phyloP scores from a whole-genome alignment of 805 yeast genomes.

The Kodamaea leandrae region DNA sequence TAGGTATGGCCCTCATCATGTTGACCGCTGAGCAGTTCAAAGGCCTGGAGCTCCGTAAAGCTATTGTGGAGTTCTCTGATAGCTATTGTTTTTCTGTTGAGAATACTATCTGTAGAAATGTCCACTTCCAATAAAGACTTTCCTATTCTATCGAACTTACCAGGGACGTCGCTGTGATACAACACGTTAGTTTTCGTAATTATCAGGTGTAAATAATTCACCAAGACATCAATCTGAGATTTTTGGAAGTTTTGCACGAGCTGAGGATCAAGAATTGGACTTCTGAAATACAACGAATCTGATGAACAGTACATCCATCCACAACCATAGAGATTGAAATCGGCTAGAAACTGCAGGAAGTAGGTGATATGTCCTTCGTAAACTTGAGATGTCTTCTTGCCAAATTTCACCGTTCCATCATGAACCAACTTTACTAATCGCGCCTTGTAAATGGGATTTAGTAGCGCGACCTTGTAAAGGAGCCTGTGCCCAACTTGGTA shows the following conservation, averaged over 20 bases:
- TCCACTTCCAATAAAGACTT: slow-evolving; percentile 71
- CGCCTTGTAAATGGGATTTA: slow-evolving; percentile 58
- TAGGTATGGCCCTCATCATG: slow-evolving; percentile 23
- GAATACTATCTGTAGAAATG: slow-evolving; percentile 55
- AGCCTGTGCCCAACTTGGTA: slow-evolving; percentile 62
- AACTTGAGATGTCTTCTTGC: slow-evolving; percentile 10
- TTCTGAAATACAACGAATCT: slow-evolving; percentile 47
- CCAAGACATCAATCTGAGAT: slow-evolving; percentile 11
- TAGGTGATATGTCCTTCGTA: slow-evolving; percentile 83
- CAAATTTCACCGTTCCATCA: slow-evolving; percentile 14
- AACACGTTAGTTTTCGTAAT: slow-evolving; percentile 31
- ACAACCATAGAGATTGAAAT: slow-evolving; percentile 82
- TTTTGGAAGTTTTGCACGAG: slow-evolving; percentile 2
- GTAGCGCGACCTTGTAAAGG: slow-evolving; percentile 65
- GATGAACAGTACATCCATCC: slow-evolving; percentile 58
- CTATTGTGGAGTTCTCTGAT: slow-evolving; percentile 51
- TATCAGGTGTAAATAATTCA: slow-evolving; percentile 16
- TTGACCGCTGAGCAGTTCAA: background rate
- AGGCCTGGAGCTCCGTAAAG: slow-evolving; percentile 38
- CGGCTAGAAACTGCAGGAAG: slow-evolving; percentile 72
- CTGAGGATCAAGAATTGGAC: slow-evolving; percentile 42
- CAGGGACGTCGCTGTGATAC: slow-evolving; percentile 11
- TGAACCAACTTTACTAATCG: slow-evolving; percentile 50
- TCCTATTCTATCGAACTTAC: slow-evolving; percentile 51
- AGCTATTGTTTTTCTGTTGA: slow-evolving; percentile 48